A percentile compares a stretch with the other conserved stretches of the same genome.
Conservation (phyloP, 768 basidiomycete genomes). For the Astraeus odoratus region DNA sequence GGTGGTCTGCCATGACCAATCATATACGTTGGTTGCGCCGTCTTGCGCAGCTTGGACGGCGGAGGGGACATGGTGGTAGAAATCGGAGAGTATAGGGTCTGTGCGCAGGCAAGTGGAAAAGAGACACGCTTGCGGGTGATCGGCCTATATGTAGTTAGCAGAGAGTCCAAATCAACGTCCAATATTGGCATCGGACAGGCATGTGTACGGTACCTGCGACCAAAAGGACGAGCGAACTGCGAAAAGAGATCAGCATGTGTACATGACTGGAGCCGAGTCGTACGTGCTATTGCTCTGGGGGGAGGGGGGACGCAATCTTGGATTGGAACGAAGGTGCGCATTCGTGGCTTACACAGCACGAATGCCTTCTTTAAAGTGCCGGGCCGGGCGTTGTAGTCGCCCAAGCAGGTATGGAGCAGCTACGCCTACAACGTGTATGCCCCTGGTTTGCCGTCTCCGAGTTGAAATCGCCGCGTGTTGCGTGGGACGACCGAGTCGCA, state of each 20-base stretch:
- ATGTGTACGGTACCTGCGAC: not conserved
- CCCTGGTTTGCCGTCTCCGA: not conserved
- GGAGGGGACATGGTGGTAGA: not conserved
- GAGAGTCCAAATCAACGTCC: not conserved
- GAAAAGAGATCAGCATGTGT: not conserved
- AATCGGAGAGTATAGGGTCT: not conserved
- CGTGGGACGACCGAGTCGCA: not conserved
- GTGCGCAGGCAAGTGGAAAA: not conserved
- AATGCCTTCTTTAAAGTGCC: too few species aligned
- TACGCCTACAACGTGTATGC: not conserved
- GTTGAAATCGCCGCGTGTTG: too few species aligned
- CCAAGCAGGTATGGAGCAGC: not conserved
- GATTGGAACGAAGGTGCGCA: not conserved
- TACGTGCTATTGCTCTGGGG: not conserved
- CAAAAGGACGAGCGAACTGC: not conserved
- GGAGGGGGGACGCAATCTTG: too few species aligned
- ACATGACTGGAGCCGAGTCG: too few species aligned
- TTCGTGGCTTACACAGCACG: not conserved
- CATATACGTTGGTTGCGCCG: conserved; percentile 7
- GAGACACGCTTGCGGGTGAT: not conserved
- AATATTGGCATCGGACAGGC: not conserved
- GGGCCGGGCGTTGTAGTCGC: too few species aligned
- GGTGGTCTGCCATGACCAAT: conserved; percentile 14
- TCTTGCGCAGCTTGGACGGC: not conserved
- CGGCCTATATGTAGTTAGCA: not conserved